Evolutionary conservation across 2,329 filamentous ascomycete species (phyloP), one percentile per base, ranked within the genome.

Genomic region (Venturia carpophila): DNA sequence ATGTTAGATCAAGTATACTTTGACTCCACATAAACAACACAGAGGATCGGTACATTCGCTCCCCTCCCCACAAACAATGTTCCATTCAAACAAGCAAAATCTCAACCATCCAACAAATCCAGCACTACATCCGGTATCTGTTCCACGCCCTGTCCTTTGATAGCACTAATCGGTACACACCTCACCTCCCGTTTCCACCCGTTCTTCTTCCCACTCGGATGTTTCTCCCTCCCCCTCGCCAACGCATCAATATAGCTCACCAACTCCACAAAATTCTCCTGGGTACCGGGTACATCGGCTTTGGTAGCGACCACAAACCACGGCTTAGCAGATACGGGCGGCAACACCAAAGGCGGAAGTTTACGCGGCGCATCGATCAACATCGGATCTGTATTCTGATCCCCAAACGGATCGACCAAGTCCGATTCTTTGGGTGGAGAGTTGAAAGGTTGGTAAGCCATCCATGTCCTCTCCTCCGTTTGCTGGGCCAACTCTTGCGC

Each of bases 271-370:
- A 91, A 99, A 73, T 94, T 95, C 30, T 86, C 83, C 74, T 92
- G 84, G 1, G 94, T 96, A 3, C 83, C 83, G 3, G 87, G 84
- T 64, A 96, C 74, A 74, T 97, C 93, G 0, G 91, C 92, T 77
- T 97, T 97, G 24, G 92, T 97, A 1, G 91, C 93, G 55, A 97
- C 87, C 5, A 97, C 92, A 71, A 96, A 94, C 94, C 94, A 99
- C 0, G 94, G 92, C 78, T 99, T 99, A 42, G 84, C 85, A n/a
- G 90, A 89, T 69, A 97, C 95, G 49, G 88, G 85, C n/a, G 90
- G 81, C 13, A 83, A 77, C 45, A 76, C 75, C 42, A 83, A 74
- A 30, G 77, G 80, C 49, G 79, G 80, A 24, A 84, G 75, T 42
- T 39, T 34, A 17, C 60, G 37, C 19, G 24, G 37, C 21, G 55